phyloP scores from a whole-genome alignment of 2,329 filamentous ascomycete genomes.

The Microdochium bolleyi region DNA sequence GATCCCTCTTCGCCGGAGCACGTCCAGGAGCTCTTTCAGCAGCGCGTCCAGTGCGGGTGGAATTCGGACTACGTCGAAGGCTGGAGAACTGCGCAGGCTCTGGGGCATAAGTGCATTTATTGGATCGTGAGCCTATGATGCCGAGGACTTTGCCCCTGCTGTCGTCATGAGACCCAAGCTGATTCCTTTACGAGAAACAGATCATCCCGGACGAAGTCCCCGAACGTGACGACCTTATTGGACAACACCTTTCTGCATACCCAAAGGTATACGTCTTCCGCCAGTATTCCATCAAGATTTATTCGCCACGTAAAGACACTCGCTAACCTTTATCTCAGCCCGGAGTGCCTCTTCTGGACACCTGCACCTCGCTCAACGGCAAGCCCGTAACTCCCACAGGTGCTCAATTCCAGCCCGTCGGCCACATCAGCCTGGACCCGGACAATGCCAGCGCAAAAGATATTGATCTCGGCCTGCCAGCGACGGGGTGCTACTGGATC shows the following conservation, averaged over 20 bases:
- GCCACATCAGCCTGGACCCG: conserved; percentile 20
- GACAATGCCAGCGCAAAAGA: conserved; percentile 5
- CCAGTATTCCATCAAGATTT: background rate
- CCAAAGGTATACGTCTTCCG: background rate
- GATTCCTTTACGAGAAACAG: background rate
- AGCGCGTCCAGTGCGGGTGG: conserved; percentile 17
- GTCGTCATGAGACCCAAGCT: conserved; percentile 7
- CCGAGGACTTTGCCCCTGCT: conserved; percentile 6
- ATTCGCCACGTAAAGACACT: background rate
- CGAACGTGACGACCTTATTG: background rate
- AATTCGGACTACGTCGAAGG: conserved; percentile 6
- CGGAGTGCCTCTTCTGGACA: conserved; percentile 7
- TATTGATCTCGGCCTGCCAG: conserved; percentile 6
- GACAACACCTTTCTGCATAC: background rate
- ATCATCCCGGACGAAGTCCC: background rate
- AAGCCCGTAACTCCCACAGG: conserved; percentile 2
- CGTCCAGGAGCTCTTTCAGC: conserved; percentile 11
- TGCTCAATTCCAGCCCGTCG: conserved; percentile 16
- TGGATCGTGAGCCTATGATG: conserved; percentile 2
- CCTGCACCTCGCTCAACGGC: conserved; percentile 4
- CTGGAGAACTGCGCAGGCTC: conserved; percentile 12
- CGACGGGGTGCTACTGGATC: conserved; percentile 12
- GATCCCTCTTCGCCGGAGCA: conserved; percentile 14
- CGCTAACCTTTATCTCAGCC: background rate
- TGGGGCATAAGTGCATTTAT: conserved; percentile 10